Percentiles rank a stretch among this genome's conserved stretches.
phyloP scores from a whole-genome alignment of 1,139 yeast genomes.

The Arxiozyma bovina region DNA sequence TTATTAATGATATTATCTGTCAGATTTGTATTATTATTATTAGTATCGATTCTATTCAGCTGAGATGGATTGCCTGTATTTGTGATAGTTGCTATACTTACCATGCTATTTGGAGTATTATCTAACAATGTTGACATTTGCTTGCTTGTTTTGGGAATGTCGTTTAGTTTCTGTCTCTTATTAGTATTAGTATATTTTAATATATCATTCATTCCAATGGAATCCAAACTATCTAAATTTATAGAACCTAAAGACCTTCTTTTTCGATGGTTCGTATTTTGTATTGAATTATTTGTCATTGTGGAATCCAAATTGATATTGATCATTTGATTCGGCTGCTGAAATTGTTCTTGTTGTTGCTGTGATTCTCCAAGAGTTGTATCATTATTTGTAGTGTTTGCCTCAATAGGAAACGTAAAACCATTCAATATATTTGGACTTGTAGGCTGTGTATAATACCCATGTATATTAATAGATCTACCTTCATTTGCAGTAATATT shows the following conservation, averaged over 20 bases:
- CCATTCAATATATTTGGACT: constrained; percentile 18
- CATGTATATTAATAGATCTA: constrained; percentile 7
- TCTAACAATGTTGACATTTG: background rate
- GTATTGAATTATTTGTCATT: background rate
- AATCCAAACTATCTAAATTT: constrained; percentile 23
- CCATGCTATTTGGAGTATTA: constrained; percentile 1
- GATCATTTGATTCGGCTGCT: constrained; percentile 1
- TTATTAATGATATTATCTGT: background rate
- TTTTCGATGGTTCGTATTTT: constrained; percentile 12
- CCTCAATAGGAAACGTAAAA: constrained; percentile 4
- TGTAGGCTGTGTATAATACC: constrained; percentile 28
- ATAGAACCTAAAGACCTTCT: constrained; percentile 24
- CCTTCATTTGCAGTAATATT: background rate
- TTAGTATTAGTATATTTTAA: constrained; percentile 22
- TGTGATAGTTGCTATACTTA: background rate
- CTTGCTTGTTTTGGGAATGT: background rate
- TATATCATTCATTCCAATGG: constrained; percentile 26
- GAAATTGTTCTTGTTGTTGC: background rate
- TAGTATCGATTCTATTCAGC: background rate
- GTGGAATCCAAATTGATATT: background rate
- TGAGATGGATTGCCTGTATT: background rate
- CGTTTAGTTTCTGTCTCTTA: constrained; percentile 12
- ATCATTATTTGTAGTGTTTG: background rate
- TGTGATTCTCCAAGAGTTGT: background rate
- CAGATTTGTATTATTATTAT: background rate